Percentiles rank a stretch among this genome's conserved stretches.
Conservation (phyloP, 176 grass and related monocot genomes). For the Eleusine indica region DNA sequence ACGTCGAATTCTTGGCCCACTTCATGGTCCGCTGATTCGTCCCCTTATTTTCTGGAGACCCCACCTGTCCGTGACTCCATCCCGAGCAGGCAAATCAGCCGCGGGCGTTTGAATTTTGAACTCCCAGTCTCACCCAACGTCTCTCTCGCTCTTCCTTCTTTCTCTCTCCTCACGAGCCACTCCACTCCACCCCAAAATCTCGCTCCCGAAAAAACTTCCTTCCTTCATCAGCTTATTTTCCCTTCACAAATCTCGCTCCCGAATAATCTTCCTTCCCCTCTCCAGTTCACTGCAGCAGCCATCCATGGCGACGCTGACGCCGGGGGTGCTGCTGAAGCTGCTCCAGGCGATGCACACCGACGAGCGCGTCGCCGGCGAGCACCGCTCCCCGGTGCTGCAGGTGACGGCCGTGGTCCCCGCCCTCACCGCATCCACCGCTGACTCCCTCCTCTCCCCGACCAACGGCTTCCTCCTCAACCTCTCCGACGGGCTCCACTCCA, state of each 20-base stretch:
- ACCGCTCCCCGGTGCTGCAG: constrained; percentile 84
- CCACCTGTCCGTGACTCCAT: too few species aligned
- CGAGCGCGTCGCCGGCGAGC: constrained; percentile 65
- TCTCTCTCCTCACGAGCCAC: constrained; percentile 7
- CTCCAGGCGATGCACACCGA: constrained; percentile 84
- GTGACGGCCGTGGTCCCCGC: constrained; percentile 79
- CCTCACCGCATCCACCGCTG: constrained; percentile 69
- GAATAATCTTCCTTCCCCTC: not conserved
- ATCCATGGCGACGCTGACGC: constrained; percentile 74
- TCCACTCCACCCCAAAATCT: not conserved
- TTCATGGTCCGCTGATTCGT: too few species aligned
- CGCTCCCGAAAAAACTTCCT: too few species aligned
- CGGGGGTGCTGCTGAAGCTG: constrained; percentile 72
- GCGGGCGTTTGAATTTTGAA: too few species aligned
- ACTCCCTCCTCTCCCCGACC: constrained; percentile 79
- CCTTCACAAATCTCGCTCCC: too few species aligned
- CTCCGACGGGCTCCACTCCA: constrained; percentile 77
- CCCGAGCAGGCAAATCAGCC: too few species aligned
- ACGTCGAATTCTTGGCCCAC: too few species aligned
- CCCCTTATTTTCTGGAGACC: too few species aligned
- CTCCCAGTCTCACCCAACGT: not conserved
- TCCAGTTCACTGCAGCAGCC: not conserved
- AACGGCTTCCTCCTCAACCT: constrained; percentile 92
- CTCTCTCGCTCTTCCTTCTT: constrained; percentile 17
- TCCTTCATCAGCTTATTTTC: too few species aligned